These are phyloP conservation scores for Fusarium sp. DNA, from an alignment of 2,329 filamentous ascomycete species.

Conservation along the genomic window DNA sequence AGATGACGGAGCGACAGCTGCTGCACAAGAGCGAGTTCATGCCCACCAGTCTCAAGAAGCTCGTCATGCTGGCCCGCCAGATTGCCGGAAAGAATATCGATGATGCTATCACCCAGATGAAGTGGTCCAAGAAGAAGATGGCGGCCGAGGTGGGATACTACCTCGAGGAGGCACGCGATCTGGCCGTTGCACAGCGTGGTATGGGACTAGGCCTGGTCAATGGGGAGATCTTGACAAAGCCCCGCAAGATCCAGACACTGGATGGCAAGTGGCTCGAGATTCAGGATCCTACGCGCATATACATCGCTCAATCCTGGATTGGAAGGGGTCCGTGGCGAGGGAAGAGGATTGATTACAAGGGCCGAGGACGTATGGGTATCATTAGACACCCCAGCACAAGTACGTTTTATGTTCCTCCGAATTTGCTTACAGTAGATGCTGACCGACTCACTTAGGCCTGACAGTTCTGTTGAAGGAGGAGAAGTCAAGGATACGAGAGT, in stretches of 20 bases:
- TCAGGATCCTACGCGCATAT: conserved; percentile 80
- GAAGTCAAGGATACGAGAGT: conserved; percentile 83
- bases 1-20: conserved; percentile 67
- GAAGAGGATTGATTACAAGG: conserved; percentile 73
- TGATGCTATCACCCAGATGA: conserved; percentile 94
- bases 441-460: conserved; percentile 64
- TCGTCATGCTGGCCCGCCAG: conserved; percentile 84
- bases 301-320: conserved; percentile 93
- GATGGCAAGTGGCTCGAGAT: conserved; percentile 77
- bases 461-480: conserved; percentile 91
- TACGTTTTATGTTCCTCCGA: conserved; percentile 56
- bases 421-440: conserved; percentile 11
- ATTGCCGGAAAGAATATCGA: conserved; percentile 94
- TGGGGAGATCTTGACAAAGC: conserved; percentile 51
- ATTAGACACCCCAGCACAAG: conserved; percentile 78
- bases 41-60: conserved; percentile 91
- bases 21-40: conserved; percentile 73
- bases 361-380: conserved; percentile 74
- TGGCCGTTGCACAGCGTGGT: conserved; percentile 79
- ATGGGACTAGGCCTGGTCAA: conserved; percentile 76
- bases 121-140: conserved; percentile 93
- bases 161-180: conserved; percentile 81
- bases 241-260: conserved; percentile 72
- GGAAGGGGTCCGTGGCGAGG: conserved; percentile 73
- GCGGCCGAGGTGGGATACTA: conserved; percentile 82